phyloP scores from a whole-genome alignment of 257 asterid species.

The Solanum gracilifrons region DNA sequence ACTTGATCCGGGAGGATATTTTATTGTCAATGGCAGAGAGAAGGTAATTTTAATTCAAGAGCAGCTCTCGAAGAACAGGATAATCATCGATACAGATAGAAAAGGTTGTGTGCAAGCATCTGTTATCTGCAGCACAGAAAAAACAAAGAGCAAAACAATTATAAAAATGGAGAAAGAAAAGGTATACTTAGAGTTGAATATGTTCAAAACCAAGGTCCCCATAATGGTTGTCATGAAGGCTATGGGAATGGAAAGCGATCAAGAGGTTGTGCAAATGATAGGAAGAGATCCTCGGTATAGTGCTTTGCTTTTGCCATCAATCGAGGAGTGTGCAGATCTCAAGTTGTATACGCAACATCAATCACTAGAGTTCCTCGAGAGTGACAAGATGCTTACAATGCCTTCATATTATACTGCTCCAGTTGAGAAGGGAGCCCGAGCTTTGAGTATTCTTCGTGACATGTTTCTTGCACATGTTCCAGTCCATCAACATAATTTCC shows the following conservation, averaged over 20 bases:
- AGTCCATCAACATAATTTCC: slow-evolving; percentile 54
- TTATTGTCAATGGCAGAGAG: slow-evolving; percentile 80
- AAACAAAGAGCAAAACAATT: slow-evolving; percentile 64
- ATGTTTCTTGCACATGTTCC: slow-evolving; percentile 72
- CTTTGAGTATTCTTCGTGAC: slow-evolving; percentile 48
- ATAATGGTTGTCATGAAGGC: slow-evolving; percentile 87
- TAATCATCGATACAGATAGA: slow-evolving; percentile 79
- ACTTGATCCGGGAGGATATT: slow-evolving; percentile 95
- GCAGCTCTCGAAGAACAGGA: slow-evolving; percentile 93
- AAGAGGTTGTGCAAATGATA: slow-evolving; percentile 94
- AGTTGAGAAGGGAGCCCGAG: slow-evolving; percentile 60
- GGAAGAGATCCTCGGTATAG: slow-evolving; percentile 95
- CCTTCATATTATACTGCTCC: slow-evolving; percentile 8
- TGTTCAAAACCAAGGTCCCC: slow-evolving; percentile 76
- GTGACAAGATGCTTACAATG: slow-evolving; percentile 29
- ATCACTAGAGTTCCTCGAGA: slow-evolving; percentile 76
- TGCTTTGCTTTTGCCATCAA: slow-evolving; percentile 81
- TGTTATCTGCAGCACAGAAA: slow-evolving; percentile 76
- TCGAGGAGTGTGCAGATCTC: slow-evolving; percentile 76
- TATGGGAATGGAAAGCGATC: slow-evolving; percentile 97
- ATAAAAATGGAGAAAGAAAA: slow-evolving; percentile 80
- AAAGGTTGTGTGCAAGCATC: slow-evolving; percentile 98
- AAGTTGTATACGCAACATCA: slow-evolving; percentile 52
- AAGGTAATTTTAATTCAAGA: slow-evolving; percentile 96
- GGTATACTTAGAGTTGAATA: slow-evolving; percentile 64